Base-by-base conservation (phyloP, 2,329 filamentous ascomycete genomes). In the Westerdykella ornata region DNA sequence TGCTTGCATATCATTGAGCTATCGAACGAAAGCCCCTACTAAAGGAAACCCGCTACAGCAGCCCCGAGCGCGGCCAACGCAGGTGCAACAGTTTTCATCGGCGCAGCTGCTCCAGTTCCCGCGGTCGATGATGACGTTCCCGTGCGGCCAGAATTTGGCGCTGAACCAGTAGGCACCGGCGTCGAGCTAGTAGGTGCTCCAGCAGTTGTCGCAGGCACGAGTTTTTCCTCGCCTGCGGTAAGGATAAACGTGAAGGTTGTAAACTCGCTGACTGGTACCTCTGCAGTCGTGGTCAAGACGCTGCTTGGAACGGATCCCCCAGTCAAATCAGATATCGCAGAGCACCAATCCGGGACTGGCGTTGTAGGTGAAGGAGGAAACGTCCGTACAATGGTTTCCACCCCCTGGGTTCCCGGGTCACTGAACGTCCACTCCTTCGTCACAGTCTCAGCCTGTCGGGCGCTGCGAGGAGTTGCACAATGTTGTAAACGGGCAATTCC, bases 1-100 rank as follows among this genome's bases (percentile, higher is more conserved):
- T n/a, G n/a, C n/a, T n/a, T n/a, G n/a, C n/a, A n/a, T n/a, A n/a
- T n/a, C n/a, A n/a, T n/a, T n/a, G n/a, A n/a, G n/a, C n/a, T n/a
- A n/a, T n/a, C n/a, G n/a, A n/a, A n/a, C n/a, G n/a, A n/a, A n/a
- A n/a, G n/a, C n/a, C n/a, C n/a, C n/a, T n/a, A n/a, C 22, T 26
- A 26, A 8, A 26, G 22, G 22, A 26, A 26, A 4, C 22, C 22
- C 22, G 49, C 51, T 5, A 48, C 49, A 11, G 53, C 57, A 26
- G 53, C 57, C 39, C 57, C 60, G n/a, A 62, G 37, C 31, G 59
- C 60, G 11, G 51, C 55, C 34, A 60, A 33, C 13, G 49, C 50
- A 39, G 60, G 59, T 3, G 46, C 51, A 29, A 53, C 35, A 0
- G 54, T 53, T 37, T 42, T 46, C 38, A 56, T 43, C 0, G 53